Evolutionary conservation across 1,284 basidiomycete genomes (phyloP), one percentile per base, ranked within the genome.

Genomic region (Sanguinoderma infundibulare): DNA sequence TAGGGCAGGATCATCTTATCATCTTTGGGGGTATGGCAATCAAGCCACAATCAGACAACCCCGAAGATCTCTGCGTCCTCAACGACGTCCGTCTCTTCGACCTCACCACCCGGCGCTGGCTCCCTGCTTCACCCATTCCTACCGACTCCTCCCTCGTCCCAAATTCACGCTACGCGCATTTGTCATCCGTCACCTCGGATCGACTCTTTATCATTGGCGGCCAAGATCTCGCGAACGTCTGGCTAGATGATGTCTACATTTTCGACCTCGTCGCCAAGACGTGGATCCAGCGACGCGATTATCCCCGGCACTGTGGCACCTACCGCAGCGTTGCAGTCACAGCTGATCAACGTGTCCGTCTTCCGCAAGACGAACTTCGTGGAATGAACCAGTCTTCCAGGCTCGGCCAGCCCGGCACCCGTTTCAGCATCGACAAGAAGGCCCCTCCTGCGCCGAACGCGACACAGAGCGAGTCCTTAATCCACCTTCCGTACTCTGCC

Each of bases 1-100:
- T 69, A 94, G 92, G 92, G 93, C 87, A 91, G 70, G 89, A 92
- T 74, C 89, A 93, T 71, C 82, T 98, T 54, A 88, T 98, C 60
- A 83, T 96, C 57, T 97, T 97, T 72, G 95, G 95, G 26, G 95
- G 96, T 20, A 97, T 98, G 94, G 91, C 91, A 64, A 90, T 92
- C 73, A 82, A 86, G 63, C 83, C 86, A 0, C 84, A 87, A 60
- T 84, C 87, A 0, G 76, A 81, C 30, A 89, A 84, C 67, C 82
- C 87, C 3, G 89, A 92, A 67, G 92, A 89, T 68, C 83, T 90
- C 53, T 90, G 86, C 66, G 94, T 96, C 9, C 79, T 96, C 62
- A 90, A 90, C 69, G 95, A 96, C 72, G 87, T 96, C 50, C 90
- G 92, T 61, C 86, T 96, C 70, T 94, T 94, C 73, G 90, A 96